Conservation (phyloP, 371 early-diverging fungal genomes). For the Mortierella sp. region DNA sequence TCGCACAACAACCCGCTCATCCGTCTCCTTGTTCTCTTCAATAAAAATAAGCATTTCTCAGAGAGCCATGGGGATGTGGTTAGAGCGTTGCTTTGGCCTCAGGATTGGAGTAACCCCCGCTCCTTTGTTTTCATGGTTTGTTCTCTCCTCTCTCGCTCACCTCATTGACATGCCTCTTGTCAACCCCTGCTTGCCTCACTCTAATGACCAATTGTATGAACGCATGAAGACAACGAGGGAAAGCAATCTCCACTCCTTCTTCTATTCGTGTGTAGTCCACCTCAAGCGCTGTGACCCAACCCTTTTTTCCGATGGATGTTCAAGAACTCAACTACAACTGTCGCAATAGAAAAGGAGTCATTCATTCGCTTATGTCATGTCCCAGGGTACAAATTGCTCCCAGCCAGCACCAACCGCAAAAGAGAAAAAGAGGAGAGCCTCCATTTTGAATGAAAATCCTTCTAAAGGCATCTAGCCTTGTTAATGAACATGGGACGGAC, state of each 20-base stretch:
- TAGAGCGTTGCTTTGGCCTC: conserved; percentile 3
- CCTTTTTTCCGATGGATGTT: not conserved
- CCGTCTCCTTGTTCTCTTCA: not conserved
- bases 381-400: not conserved
- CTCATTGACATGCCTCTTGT: not conserved
- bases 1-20: not conserved
- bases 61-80: not conserved
- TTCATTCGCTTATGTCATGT: conserved; percentile 2
- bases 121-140: not conserved
- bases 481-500: conserved; percentile 3
- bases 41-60: not conserved
- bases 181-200: not conserved
- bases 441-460: not conserved
- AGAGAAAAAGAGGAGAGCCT: not conserved
- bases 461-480: not conserved
- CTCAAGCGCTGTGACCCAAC: too few relatives aligned
- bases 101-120: not conserved
- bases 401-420: not conserved
- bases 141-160: not conserved
- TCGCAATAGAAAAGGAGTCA: not conserved
- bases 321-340: not conserved
- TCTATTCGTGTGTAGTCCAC: too few relatives aligned
- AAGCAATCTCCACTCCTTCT: too few relatives aligned
- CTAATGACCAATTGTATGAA: not conserved
- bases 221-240: not conserved